These are phyloP conservation scores for Edaphochlamys debaryana DNA, from an alignment of 139 green algal genomes.

Conservation along the genomic window DNA sequence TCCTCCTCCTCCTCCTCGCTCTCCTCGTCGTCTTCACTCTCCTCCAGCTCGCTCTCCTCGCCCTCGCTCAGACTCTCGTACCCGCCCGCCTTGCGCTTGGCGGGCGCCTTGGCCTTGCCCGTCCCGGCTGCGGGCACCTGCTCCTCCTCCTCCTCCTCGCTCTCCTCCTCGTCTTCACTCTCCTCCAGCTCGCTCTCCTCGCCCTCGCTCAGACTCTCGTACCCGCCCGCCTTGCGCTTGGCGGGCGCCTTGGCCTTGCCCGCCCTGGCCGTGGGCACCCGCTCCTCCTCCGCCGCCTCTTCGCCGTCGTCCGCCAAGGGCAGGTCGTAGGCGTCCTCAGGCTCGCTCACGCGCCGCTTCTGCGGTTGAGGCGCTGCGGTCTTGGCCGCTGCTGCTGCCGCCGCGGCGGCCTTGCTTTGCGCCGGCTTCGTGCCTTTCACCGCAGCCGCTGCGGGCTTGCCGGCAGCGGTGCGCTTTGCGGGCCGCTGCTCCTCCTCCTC, in stretches of 20 bases:
- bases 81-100: too few species aligned
- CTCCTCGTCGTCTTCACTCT: conserved; percentile 1
- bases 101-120: too few species aligned
- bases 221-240: neutral
- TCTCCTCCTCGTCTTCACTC: neutral
- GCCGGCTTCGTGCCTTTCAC: neutral
- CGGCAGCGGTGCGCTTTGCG: too few species aligned
- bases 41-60: neutral
- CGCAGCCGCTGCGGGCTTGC: too few species aligned
- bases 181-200: neutral
- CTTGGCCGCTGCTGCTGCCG: too few species aligned
- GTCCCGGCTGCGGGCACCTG: too few species aligned
- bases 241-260: neutral
- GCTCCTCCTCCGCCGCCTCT: neutral
- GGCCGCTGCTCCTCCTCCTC: neutral
- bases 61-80: conserved; percentile 20
- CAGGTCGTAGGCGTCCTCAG: neutral
- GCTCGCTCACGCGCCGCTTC: too few species aligned
- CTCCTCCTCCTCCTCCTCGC: conserved; percentile 1
- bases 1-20: neutral
- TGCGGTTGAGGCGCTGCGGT: too few species aligned
- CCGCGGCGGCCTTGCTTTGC: too few species aligned
- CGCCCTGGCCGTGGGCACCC: neutral
- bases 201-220: conserved; percentile 31
- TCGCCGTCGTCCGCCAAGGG: neutral